Evolutionary conservation across 306 rosid genomes (phyloP), one percentile per base, ranked within the genome.

Genomic region (Medicago lupulina): DNA sequence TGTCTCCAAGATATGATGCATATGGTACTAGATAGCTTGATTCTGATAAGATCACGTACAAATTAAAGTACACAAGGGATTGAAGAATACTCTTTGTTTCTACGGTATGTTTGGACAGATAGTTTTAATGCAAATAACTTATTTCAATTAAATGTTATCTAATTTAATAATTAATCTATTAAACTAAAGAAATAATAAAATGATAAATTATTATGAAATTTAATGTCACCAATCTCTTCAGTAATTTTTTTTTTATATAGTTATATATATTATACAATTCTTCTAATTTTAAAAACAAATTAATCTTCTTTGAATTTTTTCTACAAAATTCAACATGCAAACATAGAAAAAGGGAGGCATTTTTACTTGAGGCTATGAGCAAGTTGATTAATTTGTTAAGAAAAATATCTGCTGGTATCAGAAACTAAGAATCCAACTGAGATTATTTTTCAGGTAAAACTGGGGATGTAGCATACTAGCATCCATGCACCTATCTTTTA

Each of bases 311-410:
- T 51, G 31, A 28, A 28, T 6, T 6, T 51, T 51, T 7, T 16
- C 47, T 36, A n/a, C 6, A 36, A 62, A 34, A n/a, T 0, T 34
- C 14, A 36, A n/a, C 11, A 65, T 39, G 25, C 68, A 62, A 36
- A 36, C 25, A 36, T 16, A 40, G 17, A 59, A 57, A 54, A 23
- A 16, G 9, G 11, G 36, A 60, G 72, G 81, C 79, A 86, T 82
- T 82, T 83, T 85, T 89, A 62, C 88, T 83, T 80, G 63, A 34
- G 15, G 6, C 43, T 15, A 18, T 69, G 46, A 60, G 16, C 49
- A 74, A 74, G 57, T 74, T 58, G 75, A 17, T 63, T 17, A 38
- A 38, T 44, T 66, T 39, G 9, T 36, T 46, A 19, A 44, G 75
- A 67, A 61, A 64, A 67, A 80, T 73, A 79, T 73, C 79, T 39